Conservation (phyloP, 164 flowering plant species). For the Paratinospora sagittata region DNA sequence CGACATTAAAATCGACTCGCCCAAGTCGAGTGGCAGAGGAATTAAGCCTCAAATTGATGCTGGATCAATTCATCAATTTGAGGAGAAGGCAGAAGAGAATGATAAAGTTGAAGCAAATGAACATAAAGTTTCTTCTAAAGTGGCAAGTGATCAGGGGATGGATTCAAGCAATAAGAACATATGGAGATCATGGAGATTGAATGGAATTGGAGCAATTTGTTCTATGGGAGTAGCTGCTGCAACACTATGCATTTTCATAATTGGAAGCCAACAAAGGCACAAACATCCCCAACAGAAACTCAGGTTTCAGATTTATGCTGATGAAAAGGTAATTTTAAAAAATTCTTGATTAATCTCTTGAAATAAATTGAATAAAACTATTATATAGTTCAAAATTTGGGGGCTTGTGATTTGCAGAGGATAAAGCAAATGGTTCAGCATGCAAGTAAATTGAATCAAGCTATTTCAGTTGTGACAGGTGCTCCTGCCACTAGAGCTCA, state of each 20-base stretch:
- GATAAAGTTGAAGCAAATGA: slow-evolving; percentile 1
- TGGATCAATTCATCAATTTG: slow-evolving; percentile 22
- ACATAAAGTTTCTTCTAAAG: too few species aligned
- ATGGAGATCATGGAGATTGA: slow-evolving; percentile 38
- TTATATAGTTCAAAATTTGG: not conserved
- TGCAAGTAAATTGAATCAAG: slow-evolving; percentile 46
- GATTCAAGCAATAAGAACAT: too few species aligned
- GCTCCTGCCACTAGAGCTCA: slow-evolving; percentile 49
- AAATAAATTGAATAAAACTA: too few species aligned
- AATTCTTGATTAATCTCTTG: not conserved
- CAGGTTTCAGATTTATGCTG: slow-evolving; percentile 40
- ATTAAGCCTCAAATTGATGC: slow-evolving; percentile 27
- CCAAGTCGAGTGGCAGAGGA: too few species aligned
- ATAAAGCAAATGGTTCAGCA: slow-evolving; percentile 48
- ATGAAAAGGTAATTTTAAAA: slow-evolving; percentile 48
- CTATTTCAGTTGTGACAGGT: slow-evolving; percentile 45
- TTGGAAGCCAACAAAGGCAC: slow-evolving; percentile 32
- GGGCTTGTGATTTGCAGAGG: slow-evolving; percentile 35
- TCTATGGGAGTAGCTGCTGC: slow-evolving; percentile 61
- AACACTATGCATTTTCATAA: slow-evolving; percentile 43
- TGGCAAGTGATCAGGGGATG: too few species aligned
- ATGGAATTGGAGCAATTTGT: slow-evolving; percentile 54
- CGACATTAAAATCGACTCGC: slow-evolving; percentile 63
- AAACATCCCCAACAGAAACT: slow-evolving; percentile 31
- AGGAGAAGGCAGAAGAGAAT: slow-evolving; percentile 19